Evolutionary conservation across 345 rosid genomes (phyloP), one percentile per base, ranked within the genome.

Genomic region (Hypericum perforatum): DNA sequence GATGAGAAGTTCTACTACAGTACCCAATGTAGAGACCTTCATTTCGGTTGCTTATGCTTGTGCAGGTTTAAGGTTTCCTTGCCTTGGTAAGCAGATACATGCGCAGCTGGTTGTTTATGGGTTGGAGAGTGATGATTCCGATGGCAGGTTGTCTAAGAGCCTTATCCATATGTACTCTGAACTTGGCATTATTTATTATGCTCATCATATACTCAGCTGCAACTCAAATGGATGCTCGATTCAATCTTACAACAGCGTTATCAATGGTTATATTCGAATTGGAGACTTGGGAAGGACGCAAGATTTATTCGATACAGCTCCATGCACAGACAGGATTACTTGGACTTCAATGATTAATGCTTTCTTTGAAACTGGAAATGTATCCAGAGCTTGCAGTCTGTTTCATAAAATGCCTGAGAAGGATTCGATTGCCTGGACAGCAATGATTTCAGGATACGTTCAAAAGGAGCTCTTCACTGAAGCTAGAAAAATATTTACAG

Each of bases 41-140:
- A 63, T 82, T 50, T 85, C 86, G 4, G 84, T 89, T 47, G 74
- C 82, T 53, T 85, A 85, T 77, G 85, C 86, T 57, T 85, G 85
- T 66, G 69, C 80, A 58, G 86, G 86, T n/a, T 59, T 64, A 40
- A 66, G 75, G 13, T 74, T 67, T 68, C 67, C 15, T 55, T 54
- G 29, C 56, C 78, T 79, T 61, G 84, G 87, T 47, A 55, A 74
- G 71, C 92, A 89, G 49, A 45, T 85, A 59, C 92, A 85, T 53
- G 71, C 87, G 44, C 78, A 70, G 45, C 62, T 81, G 55, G 54
- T 85, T 48, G 16, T 54, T 43, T 54, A 65, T 5, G 76, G 82
- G 50, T 67, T 63, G 74, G 78, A 70, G 36, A 29, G 32, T 42
- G 70, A 68, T 52, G 86, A 81, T 76, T 49, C 60, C 32, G 85